Evolutionary conservation across 108 stramenopile species (phyloP).

Genomic region (Conticribra weissflogii): DNA sequence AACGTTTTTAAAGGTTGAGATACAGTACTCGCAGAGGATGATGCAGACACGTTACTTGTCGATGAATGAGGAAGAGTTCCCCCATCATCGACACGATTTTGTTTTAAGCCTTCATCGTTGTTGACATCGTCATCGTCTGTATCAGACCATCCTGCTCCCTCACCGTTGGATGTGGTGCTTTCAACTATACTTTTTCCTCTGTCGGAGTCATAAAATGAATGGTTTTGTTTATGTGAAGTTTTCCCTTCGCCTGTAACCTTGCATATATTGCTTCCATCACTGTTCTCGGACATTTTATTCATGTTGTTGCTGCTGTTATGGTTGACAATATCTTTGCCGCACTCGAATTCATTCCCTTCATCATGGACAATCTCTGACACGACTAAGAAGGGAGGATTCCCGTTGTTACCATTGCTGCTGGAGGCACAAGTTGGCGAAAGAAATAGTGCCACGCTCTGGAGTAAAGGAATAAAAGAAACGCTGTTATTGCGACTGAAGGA

Average conservation of each 20-base stretch:
- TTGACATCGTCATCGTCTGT: constrained; percentile 18
- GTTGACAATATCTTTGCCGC: too few species aligned
- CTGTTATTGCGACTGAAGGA: background rate
- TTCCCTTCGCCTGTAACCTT: too few species aligned
- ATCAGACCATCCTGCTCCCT: background rate
- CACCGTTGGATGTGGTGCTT: too few species aligned
- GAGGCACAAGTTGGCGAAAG: background rate
- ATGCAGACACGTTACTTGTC: background rate
- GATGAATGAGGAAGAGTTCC: background rate
- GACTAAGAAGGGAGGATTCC: constrained; percentile 30
- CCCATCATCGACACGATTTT: too few species aligned
- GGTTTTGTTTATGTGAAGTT: too few species aligned
- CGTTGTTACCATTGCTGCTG: constrained; percentile 13
- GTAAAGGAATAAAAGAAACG: background rate
- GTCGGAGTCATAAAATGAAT: background rate
- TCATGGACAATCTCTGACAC: constrained; percentile 40
- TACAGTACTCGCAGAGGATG: constrained; percentile 9
- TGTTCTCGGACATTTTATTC: background rate
- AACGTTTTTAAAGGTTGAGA: constrained; percentile 78
- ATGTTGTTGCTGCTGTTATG: background rate
- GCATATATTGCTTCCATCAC: too few species aligned
- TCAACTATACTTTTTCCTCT: background rate
- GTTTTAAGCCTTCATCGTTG: background rate
- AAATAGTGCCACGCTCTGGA: background rate
- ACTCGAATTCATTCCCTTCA: constrained; percentile 1